Evolutionary conservation across 306 rosid genomes (phyloP).

Genomic region (Sechiopsis laciniata): DNA sequence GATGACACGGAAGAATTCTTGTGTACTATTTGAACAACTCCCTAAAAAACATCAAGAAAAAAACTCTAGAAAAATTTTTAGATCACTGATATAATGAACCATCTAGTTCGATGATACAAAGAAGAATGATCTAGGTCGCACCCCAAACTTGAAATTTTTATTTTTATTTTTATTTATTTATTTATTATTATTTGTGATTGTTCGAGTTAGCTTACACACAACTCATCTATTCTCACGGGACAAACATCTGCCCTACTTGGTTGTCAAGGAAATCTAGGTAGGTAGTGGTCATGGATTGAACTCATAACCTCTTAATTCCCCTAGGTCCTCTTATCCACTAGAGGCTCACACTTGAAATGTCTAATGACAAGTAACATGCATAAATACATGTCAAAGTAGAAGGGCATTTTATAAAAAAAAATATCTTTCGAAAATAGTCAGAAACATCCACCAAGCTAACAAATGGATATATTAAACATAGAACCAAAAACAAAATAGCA

Average conservation of each 20-base stretch:
- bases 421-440: neutral
- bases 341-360: neutral
- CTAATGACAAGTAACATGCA: neutral
- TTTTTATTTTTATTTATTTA: no score
- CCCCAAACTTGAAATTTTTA: neutral
- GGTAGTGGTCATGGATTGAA: no score
- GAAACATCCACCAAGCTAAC: neutral
- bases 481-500: neutral
- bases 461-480: neutral
- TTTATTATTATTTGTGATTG: no score
- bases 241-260: no score
- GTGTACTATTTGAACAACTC: neutral
- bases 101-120: neutral
- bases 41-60: neutral
- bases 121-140: neutral
- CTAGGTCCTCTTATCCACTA: no score
- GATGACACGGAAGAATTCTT: neutral
- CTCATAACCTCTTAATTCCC: no score
- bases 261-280: no score
- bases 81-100: neutral
- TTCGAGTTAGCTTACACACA: no score
- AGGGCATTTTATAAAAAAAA: neutral
- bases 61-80: neutral
- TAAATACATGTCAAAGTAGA: neutral
- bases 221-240: no score